These are phyloP conservation scores for Hemileia vastatrix DNA, from an alignment of 1,284 basidiomycete genomes.

Conservation along the genomic window DNA sequence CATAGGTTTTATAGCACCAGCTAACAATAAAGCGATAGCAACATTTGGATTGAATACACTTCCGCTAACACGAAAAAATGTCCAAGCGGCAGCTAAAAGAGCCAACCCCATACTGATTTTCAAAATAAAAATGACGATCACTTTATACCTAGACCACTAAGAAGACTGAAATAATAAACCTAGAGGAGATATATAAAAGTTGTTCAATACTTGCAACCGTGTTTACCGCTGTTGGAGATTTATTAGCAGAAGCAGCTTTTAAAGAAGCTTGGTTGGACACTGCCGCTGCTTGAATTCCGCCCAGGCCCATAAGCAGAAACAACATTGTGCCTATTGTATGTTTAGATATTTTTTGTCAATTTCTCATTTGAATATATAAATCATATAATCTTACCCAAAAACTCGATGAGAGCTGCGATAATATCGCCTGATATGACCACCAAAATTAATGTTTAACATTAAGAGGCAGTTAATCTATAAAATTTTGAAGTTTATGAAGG, in stretches of 20 bases:
- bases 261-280: constrained; percentile 38
- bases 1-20: constrained; percentile 13
- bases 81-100: constrained; percentile 52
- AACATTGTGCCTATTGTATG: constrained; percentile 29
- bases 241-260: constrained; percentile 18
- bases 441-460: not conserved
- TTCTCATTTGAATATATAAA: not conserved
- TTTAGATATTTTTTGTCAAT: not conserved
- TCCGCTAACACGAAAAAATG: constrained; percentile 20
- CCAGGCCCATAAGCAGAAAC: constrained; percentile 57
- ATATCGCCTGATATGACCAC: not conserved
- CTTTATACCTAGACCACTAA: too few relatives aligned
- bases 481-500: not conserved
- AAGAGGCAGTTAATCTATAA: not conserved
- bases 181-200: constrained; percentile 26
- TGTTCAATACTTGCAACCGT: constrained; percentile 47
- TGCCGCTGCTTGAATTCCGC: constrained; percentile 54
- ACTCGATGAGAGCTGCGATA: not conserved
- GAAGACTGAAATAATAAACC: too few relatives aligned
- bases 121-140: too few relatives aligned
- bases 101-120: constrained; percentile 53
- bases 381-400: not conserved
- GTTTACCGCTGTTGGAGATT: constrained; percentile 28
- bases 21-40: constrained; percentile 11
- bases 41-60: constrained; percentile 22